Evolutionary conservation across 257 asterid species (phyloP), one percentile per base, ranked within the genome.

Genomic region (Mitragyna speciosa): DNA sequence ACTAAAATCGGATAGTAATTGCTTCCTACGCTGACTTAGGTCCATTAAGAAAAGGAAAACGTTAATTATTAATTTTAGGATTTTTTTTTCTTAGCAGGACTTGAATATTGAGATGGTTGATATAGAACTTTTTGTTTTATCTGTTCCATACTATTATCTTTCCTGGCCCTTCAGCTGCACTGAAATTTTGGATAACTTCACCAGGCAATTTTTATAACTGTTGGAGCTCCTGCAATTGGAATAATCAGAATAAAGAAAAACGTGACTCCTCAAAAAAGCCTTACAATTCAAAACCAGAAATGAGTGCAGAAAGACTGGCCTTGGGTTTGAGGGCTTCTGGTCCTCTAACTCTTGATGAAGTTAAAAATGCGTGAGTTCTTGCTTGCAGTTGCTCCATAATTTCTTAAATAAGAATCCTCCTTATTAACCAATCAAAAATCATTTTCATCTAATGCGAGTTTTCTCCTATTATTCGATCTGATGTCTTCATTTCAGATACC

Each of bases 291-390:
- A 78, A 20, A 64, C 48, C 78, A 39, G 84, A 72, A 77, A 70
- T 80, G 70, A 77, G 82, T 24, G 88, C 97, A 4, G 88, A 93
- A 59, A 88, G 97, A 85, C 86, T 83, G 58, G 90, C 90, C 69
- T 79, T 93, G 71, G 97, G 97, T 76, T 86, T 93, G 83, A 88
- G 85, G 70, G 84, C 89, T 51, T 86, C 92, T 0, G 97, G 97
- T 76, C 97, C 95, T 76, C 78, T 93, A 78, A 90, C 82, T 66
- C 83, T 93, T n/a, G 92, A 87, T 54, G 95, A 93, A 65, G 90
- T 93, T 67, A 93, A 91, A 82, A 91, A 58, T 15, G 97, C 97
- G 97, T 93, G 84, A 83, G 97, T 84, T 87, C 73, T 79, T 61
- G 67, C 74, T 2, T 56, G 14, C 67, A 65, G 51, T 73, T 75